Conservation (phyloP, 2,329 filamentous ascomycete genomes). For the Diaporthe eres region DNA sequence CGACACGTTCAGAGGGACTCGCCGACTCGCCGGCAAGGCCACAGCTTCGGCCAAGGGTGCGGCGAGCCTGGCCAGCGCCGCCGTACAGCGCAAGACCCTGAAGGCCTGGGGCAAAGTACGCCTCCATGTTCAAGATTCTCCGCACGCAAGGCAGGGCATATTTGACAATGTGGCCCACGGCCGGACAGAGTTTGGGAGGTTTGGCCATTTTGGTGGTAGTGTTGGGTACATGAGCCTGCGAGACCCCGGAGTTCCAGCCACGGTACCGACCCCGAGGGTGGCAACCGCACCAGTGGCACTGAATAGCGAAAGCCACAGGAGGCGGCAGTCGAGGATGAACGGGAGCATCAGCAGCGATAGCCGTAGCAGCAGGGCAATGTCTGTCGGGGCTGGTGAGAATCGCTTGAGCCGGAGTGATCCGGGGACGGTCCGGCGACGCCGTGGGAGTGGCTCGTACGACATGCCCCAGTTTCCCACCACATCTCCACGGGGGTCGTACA, state of each 20-base stretch:
- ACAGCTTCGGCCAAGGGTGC: slow-evolving; percentile 38
- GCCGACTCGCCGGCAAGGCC: slow-evolving; percentile 36
- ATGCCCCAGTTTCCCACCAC: background rate
- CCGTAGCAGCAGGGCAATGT: slow-evolving; percentile 20
- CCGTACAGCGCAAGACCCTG: slow-evolving; percentile 35
- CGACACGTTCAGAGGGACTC: slow-evolving; percentile 37
- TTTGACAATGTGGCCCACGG: slow-evolving; percentile 24
- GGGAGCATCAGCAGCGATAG: slow-evolving; percentile 20
- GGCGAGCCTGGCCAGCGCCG: slow-evolving; percentile 36
- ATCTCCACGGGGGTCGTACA: slow-evolving; percentile 39
- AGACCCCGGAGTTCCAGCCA: background rate
- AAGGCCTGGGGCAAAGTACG: slow-evolving; percentile 31
- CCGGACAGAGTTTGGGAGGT: background rate
- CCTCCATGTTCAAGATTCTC: slow-evolving; percentile 31
- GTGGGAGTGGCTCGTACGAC: background rate
- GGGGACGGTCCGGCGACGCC: slow-evolving; percentile 11
- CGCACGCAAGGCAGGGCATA: slow-evolving; percentile 29
- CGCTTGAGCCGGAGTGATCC: background rate
- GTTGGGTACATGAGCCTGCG: slow-evolving; percentile 33
- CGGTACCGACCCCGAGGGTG: slow-evolving; percentile 9
- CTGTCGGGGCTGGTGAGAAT: background rate
- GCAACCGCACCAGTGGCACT: slow-evolving; percentile 18
- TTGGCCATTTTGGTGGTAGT: slow-evolving; percentile 17
- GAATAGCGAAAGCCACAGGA: slow-evolving; percentile 35
- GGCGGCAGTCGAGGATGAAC: slow-evolving; percentile 30